phyloP scores from a whole-genome alignment of 2,329 filamentous ascomycete genomes.

The Xylaria sp. region DNA sequence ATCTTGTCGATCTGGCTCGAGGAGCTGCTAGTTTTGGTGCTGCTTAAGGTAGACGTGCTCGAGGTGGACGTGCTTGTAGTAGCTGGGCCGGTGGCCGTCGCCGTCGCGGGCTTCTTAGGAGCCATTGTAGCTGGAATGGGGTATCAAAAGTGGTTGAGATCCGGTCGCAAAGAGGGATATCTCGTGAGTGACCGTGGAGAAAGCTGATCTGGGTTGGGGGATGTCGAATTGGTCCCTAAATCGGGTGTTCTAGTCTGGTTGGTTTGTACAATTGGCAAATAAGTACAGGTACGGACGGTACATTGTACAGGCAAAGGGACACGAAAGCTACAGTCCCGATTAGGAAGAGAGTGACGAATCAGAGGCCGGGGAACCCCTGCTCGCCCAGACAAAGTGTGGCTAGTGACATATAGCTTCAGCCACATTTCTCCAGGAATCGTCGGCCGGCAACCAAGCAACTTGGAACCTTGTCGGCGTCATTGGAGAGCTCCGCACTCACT shows the following conservation, averaged over 20 bases:
- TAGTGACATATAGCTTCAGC: constrained; percentile 36
- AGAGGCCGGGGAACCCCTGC: constrained; percentile 25
- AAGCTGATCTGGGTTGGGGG: constrained; percentile 22
- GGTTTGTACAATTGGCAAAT: neutral
- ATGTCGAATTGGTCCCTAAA: constrained; percentile 30
- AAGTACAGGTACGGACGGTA: neutral
- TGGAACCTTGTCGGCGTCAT: constrained; percentile 36
- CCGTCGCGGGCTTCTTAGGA: constrained; percentile 60
- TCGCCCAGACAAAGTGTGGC: constrained; percentile 15
- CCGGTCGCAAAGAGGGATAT: constrained; percentile 9
- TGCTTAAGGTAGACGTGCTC: constrained; percentile 44
- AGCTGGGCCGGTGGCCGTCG: constrained; percentile 44
- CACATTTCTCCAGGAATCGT: constrained; percentile 27
- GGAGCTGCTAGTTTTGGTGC: constrained; percentile 9
- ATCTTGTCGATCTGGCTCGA: constrained; percentile 65
- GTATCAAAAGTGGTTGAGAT: constrained; percentile 17
- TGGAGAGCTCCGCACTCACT: constrained; percentile 36
- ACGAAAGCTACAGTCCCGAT: constrained; percentile 51
- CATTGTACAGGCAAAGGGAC: constrained; percentile 43
- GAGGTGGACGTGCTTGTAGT: constrained; percentile 44
- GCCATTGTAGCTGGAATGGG: constrained; percentile 55
- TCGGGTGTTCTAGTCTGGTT: neutral
- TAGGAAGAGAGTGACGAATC: constrained; percentile 41
- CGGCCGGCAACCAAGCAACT: neutral
- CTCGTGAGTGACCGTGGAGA: constrained; percentile 22